Percentiles rank a stretch among this genome's conserved stretches.
Evolutionary conservation across 2,329 filamentous ascomycete genomes (phyloP).

Genomic region (Fusarium sp.): DNA sequence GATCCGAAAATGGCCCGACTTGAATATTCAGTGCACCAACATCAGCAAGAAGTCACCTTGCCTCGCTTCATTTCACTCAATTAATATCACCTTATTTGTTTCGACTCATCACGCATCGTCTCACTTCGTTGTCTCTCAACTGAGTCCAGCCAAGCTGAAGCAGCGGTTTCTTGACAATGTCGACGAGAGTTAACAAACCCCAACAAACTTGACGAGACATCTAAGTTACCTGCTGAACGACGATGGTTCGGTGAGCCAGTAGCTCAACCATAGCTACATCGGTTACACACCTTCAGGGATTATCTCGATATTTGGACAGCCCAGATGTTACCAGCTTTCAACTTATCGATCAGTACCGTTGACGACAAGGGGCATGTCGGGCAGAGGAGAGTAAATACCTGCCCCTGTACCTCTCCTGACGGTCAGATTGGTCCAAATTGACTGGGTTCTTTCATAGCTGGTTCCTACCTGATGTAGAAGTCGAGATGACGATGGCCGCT

Average conservation of each 20-base stretch:
- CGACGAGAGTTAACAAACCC: not conserved
- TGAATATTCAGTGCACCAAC: conserved; percentile 29
- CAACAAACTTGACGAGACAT: conserved; percentile 4
- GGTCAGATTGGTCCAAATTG: conserved; percentile 38
- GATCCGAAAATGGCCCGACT: conserved; percentile 35
- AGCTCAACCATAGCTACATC: not conserved
- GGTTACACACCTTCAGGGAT: conserved; percentile 34
- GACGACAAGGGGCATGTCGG: conserved; percentile 34
- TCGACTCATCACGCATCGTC: conserved; percentile 27
- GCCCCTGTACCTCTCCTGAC: conserved; percentile 24
- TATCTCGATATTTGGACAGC: conserved; percentile 26
- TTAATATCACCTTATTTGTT: conserved; percentile 27
- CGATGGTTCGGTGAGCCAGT: conserved; percentile 5
- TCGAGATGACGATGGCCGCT: conserved; percentile 45
- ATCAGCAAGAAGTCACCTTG: conserved; percentile 32
- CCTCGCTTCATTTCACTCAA: conserved; percentile 40
- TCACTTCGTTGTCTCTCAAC: conserved; percentile 16
- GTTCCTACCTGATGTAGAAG: conserved; percentile 39
- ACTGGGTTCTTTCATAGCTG: conserved; percentile 32
- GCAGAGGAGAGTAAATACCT: conserved; percentile 24
- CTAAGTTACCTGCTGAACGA: conserved; percentile 6
- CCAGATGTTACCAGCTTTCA: conserved; percentile 27
- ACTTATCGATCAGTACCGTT: conserved; percentile 42
- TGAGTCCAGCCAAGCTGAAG: conserved; percentile 4
- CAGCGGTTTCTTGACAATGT: not conserved